Conservation (phyloP, 169 alveolate genomes). For the Cryptosporidium felis region DNA sequence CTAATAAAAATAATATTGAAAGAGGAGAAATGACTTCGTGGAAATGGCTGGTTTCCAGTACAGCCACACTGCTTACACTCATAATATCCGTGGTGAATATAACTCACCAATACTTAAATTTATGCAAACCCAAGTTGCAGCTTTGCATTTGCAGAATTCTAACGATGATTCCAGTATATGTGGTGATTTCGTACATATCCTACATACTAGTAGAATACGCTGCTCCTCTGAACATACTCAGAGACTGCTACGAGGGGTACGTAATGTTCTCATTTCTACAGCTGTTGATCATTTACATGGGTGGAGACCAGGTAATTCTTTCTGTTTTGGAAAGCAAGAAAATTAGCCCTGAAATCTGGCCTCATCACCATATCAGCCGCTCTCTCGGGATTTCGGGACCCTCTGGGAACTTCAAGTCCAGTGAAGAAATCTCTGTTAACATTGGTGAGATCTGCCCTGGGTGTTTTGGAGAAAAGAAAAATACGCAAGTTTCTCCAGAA, state of each 20-base stretch:
- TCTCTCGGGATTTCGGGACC: neutral
- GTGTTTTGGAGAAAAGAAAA: neutral
- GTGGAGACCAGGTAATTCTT: conserved; percentile 30
- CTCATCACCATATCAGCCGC: conserved; percentile 28
- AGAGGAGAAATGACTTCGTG: conserved; percentile 27
- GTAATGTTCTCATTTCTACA: conserved; percentile 58
- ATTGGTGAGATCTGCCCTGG: conserved; percentile 8
- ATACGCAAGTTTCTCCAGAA: neutral
- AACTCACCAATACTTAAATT: conserved; percentile 26
- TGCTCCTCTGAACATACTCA: conserved; percentile 5
- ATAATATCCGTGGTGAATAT: conserved; percentile 36
- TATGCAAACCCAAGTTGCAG: conserved; percentile 50
- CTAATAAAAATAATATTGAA: too few relatives aligned
- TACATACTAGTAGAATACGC: conserved; percentile 17
- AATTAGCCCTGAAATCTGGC: conserved; percentile 42
- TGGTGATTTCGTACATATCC: conserved; percentile 31
- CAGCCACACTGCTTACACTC: conserved; percentile 34
- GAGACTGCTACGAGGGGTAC: conserved; percentile 68
- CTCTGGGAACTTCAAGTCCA: neutral
- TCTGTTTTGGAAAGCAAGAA: conserved; percentile 16
- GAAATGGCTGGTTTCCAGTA: conserved; percentile 35
- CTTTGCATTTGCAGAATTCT: conserved; percentile 47
- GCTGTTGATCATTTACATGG: conserved; percentile 17
- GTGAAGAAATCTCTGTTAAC: neutral
- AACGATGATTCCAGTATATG: conserved; percentile 71